phyloP scores from a whole-genome alignment of 768 basidiomycete genomes.

The Tricholoma furcatifolium region DNA sequence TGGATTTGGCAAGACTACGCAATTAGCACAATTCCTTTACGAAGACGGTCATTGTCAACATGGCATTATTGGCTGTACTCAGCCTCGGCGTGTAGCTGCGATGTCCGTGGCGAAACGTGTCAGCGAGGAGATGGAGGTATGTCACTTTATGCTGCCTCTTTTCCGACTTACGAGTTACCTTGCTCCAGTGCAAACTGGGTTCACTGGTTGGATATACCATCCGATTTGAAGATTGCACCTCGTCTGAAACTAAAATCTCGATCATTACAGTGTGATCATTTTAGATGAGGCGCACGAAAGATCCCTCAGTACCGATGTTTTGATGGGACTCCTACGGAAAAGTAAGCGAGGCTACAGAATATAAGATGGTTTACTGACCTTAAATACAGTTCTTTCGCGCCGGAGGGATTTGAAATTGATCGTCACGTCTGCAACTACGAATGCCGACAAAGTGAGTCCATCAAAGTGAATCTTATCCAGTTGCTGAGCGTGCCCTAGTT shows the following conservation, averaged over 20 bases:
- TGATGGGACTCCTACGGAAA: conserved; percentile 95
- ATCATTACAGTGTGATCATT: conserved; percentile 53
- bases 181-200: conserved; percentile 78
- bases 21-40: conserved; percentile 91
- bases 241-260: conserved; percentile 92
- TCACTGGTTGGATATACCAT: conserved; percentile 94
- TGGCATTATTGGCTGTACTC: conserved; percentile 95
- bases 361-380: conserved; percentile 6
- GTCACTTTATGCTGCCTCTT: conserved; percentile 15
- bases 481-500: conserved; percentile 50
- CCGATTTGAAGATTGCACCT: conserved; percentile 97
- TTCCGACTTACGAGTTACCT: background rate
- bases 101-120: conserved; percentile 99
- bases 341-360: conserved; percentile 46
- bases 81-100: conserved; percentile 97
- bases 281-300: conserved; percentile 99
- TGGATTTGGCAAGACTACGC: conserved; percentile 99
- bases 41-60: conserved; percentile 93
- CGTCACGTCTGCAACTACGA: conserved; percentile 99
- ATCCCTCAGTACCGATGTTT: conserved; percentile 93
- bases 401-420: conserved; percentile 93
- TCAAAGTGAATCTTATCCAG: background rate
- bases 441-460: conserved; percentile 84
- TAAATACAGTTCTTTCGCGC: conserved; percentile 69
- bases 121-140: conserved; percentile 97